These are phyloP conservation scores for Diacronema lutheri DNA, from an alignment of 78 protist species.

Conservation along the genomic window DNA sequence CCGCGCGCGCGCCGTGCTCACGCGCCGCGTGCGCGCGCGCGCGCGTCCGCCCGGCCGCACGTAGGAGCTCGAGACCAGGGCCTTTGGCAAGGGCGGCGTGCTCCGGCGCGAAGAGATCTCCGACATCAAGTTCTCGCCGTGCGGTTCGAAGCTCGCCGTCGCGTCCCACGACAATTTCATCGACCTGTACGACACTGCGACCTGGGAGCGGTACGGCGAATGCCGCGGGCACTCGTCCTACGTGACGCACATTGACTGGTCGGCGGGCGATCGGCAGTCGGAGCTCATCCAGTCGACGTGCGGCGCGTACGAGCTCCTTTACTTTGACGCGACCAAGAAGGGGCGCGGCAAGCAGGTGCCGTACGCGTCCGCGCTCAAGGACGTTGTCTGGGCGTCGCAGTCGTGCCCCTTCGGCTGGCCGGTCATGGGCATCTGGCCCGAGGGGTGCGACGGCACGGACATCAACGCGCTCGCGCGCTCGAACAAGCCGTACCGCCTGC, in stretches of 20 bases:
- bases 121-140: conserved; percentile 47
- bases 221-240: conserved; percentile 11
- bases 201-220: neutral
- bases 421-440: conserved; percentile 6
- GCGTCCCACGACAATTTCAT: conserved; percentile 16
- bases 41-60: no score
- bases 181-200: neutral
- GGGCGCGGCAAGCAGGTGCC: neutral
- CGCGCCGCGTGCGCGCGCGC: no score
- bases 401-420: conserved; percentile 2
- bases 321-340: neutral
- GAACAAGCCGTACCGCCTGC: no score
- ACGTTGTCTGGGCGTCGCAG: conserved; percentile 27
- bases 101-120: neutral
- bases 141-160: conserved; percentile 38
- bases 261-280: neutral
- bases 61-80: no score
- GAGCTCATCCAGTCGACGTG: neutral
- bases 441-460: conserved; percentile 37
- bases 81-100: no score
- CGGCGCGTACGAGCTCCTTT: conserved; percentile 43
- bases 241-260: conserved; percentile 45
- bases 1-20: no score
- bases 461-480: conserved; percentile 31
- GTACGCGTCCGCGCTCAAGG: neutral